Base-by-base conservation (phyloP, 139 green algal species). In the Chlorella vulgaris region DNA sequence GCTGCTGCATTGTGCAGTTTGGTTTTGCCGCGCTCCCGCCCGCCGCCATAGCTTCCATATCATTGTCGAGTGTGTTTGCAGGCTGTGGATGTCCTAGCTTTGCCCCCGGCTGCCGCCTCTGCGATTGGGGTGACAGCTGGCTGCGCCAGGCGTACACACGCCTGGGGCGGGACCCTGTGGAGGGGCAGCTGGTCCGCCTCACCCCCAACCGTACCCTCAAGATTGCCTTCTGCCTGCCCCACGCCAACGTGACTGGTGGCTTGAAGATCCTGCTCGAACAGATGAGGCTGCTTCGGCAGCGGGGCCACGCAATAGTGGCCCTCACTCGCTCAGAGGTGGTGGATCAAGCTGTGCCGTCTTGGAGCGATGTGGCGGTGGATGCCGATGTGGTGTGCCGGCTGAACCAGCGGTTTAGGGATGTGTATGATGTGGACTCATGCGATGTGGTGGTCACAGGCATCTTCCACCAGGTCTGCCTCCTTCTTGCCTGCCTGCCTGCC, bases 391-490 rank as follows among this genome's bases (percentile, higher is more conserved):
- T 92, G 19, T 88, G 83, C 63, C 63, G 71, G 13, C 81, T 88
- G 42, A 67, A 86, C 58, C 84, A 94, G 87, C 87, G 90, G 22
- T 84, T 94, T 43, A 53, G 63, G 0, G 86, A 92, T 61, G 84
- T 89, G 4, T 93, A 91, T 78, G 75, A 87, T 36, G 84, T 84
- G 4, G 36, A 62, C 60, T 29, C 84, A 2, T 84, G 93, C 35
- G 91, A 94, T 81, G 91, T 92, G 4, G 86, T 93, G 2, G 83
- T 94, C 2, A 88, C 91, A 0, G 91, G 91, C 66, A 94, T 94
- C 5, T 94, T 93, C 62, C 91, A 94, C 73, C 90, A 94, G 87
- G 91, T 89, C 42, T 26, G 79, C 18, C 10, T 4, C 13, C 26
- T 28, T 58, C 15, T 58, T 58, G 13, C 10, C 47, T 58, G 15